phyloP scores from a whole-genome alignment of 1,284 basidiomycete species.

The Somion occarium region DNA sequence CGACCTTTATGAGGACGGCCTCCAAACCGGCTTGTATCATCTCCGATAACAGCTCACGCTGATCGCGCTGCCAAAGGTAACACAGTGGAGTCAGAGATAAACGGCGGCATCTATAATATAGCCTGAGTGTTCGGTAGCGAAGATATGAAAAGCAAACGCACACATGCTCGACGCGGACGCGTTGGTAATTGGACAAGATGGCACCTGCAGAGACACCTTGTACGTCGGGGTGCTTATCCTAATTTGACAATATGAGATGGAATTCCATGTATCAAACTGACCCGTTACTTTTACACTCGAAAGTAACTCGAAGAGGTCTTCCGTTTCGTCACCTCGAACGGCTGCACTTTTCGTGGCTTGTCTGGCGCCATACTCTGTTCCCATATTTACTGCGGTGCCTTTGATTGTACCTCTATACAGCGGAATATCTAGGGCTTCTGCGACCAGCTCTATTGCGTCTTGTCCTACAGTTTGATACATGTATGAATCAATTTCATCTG shows the following conservation, averaged over 20 bases:
- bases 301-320: slow-evolving; percentile 86
- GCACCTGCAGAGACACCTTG: slow-evolving; percentile 92
- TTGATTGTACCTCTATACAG: slow-evolving; percentile 79
- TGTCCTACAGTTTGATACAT: slow-evolving; percentile 99
- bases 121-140: neutral
- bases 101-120: slow-evolving; percentile 62
- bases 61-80: slow-evolving; percentile 94
- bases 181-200: slow-evolving; percentile 96
- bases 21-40: slow-evolving; percentile 84
- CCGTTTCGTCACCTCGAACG: slow-evolving; percentile 87
- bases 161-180: slow-evolving; percentile 97
- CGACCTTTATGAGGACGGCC: slow-evolving; percentile 92
- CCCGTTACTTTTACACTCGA: slow-evolving; percentile 66
- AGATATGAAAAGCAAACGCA: slow-evolving; percentile 35
- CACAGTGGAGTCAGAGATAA: slow-evolving; percentile 78
- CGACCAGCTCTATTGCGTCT: slow-evolving; percentile 87
- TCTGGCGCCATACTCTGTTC: slow-evolving; percentile 80
- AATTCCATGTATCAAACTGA: neutral
- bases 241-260: neutral
- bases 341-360: slow-evolving; percentile 42
- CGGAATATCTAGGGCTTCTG: slow-evolving; percentile 82
- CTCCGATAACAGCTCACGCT: slow-evolving; percentile 77
- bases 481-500: slow-evolving; percentile 98
- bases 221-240: slow-evolving; percentile 80
- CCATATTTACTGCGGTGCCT: slow-evolving; percentile 80